These are phyloP conservation scores for Microcera coccophila DNA, from an alignment of 2,329 filamentous ascomycete species.

Conservation along the genomic window DNA sequence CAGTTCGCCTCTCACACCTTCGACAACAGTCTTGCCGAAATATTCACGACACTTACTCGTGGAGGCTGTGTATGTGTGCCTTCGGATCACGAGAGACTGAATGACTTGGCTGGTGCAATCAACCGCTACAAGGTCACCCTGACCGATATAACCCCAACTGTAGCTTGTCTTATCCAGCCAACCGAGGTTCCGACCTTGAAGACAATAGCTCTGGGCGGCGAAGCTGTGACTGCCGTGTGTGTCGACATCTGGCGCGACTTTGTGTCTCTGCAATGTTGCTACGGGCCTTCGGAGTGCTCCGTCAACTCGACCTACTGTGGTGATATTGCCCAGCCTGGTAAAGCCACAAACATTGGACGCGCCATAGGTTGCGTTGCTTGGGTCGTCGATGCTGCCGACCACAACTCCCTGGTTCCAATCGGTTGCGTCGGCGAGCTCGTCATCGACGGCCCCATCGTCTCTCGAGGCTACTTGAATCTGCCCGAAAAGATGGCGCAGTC, in stretches of 20 bases:
- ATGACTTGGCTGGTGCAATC: slow-evolving; percentile 1
- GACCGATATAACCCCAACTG: slow-evolving; percentile 4
- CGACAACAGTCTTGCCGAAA: slow-evolving; percentile 4
- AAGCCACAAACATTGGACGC: slow-evolving; percentile 1
- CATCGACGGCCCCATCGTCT: slow-evolving; percentile 43
- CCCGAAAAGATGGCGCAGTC: slow-evolving; percentile 29
- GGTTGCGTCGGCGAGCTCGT: slow-evolving; percentile 17
- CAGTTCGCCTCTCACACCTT: slow-evolving; percentile 8
- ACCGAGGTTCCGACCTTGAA: background rate
- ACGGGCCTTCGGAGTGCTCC: slow-evolving; percentile 4
- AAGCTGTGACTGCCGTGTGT: slow-evolving; percentile 3
- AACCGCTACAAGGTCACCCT: background rate
- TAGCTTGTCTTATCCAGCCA: slow-evolving; percentile 2
- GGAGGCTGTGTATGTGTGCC: slow-evolving; percentile 10
- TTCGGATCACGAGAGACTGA: slow-evolving; percentile 3
- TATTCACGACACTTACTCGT: background rate
- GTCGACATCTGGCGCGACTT: background rate
- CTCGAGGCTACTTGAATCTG: slow-evolving; percentile 45
- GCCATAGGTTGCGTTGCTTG: background rate
- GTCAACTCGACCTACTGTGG: background rate
- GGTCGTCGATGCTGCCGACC: slow-evolving; percentile 4
- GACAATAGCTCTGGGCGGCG: background rate
- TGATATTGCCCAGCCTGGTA: slow-evolving; percentile 1
- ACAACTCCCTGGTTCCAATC: slow-evolving; percentile 1
- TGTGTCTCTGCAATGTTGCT: background rate